Evolutionary conservation across 1,139 yeast genomes (phyloP).

Genomic region (Geotrichum carabidarum): DNA sequence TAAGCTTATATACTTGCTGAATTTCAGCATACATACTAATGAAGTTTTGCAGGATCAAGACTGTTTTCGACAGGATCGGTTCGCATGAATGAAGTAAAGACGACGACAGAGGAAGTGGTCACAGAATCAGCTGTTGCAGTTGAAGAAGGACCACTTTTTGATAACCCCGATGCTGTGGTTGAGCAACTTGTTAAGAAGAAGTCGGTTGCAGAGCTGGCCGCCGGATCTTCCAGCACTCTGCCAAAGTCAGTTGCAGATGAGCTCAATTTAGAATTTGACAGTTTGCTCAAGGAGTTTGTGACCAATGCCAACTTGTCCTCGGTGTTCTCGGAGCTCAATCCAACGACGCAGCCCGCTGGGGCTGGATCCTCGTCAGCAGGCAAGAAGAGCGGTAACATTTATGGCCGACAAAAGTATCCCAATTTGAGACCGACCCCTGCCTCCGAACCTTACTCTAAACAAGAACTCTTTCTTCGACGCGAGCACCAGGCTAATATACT

Average conservation of each 20-base stretch:
- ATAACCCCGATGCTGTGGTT: slow-evolving; percentile 8
- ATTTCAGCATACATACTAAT: not conserved
- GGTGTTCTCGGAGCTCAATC: slow-evolving; percentile 23
- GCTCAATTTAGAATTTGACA: slow-evolving; percentile 31
- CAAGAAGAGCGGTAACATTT: slow-evolving; percentile 1
- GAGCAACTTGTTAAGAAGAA: slow-evolving; percentile 5
- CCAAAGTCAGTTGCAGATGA: slow-evolving; percentile 14
- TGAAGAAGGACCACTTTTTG: not conserved
- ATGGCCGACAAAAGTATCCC: slow-evolving; percentile 33
- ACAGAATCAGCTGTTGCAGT: not conserved
- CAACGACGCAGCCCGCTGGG: slow-evolving; percentile 15
- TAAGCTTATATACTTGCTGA: not conserved
- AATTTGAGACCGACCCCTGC: slow-evolving; percentile 36
- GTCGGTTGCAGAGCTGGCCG: not conserved
- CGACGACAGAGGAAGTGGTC: not conserved
- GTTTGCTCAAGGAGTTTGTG: slow-evolving; percentile 33
- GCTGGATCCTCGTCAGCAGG: slow-evolving; percentile 4
- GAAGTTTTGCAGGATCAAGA: slow-evolving; percentile 4
- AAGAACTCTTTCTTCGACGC: slow-evolving; percentile 73
- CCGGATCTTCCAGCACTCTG: not conserved
- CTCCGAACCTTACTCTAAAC: slow-evolving; percentile 57
- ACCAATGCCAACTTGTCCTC: slow-evolving; percentile 28
- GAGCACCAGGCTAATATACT: slow-evolving; percentile 50
- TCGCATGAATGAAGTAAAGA: slow-evolving; percentile 3
- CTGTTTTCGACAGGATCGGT: slow-evolving; percentile 5